Conservation (phyloP, 1,139 yeast genomes). For the Waltiozyma sp. region DNA sequence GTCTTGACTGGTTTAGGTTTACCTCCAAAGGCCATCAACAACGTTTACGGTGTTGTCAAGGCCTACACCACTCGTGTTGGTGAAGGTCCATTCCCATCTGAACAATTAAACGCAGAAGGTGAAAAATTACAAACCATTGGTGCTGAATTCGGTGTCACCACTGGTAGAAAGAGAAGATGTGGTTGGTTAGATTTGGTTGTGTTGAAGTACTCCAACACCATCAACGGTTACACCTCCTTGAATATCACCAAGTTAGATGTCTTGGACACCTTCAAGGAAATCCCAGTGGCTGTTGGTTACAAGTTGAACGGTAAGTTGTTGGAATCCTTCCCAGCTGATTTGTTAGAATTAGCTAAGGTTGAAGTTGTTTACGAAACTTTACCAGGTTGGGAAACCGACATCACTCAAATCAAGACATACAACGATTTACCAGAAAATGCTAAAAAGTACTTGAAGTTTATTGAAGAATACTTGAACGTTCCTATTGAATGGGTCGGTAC, state of each 20-base stretch:
- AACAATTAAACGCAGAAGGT: conserved; percentile 82
- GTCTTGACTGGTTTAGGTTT: conserved; percentile 94
- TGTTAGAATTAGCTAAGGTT: conserved; percentile 67
- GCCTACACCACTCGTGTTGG: conserved; percentile 99
- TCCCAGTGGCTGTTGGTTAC: conserved; percentile 80
- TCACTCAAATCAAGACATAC: conserved; percentile 57
- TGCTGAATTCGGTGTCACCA: conserved; percentile 95
- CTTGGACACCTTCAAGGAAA: conserved; percentile 78
- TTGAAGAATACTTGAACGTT: conserved; percentile 73
- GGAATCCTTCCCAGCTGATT: conserved; percentile 86
- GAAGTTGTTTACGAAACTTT: conserved; percentile 84
- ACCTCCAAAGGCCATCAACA: conserved; percentile 73
- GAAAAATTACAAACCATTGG: conserved; percentile 85
- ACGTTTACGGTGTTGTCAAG: conserved; percentile 91
- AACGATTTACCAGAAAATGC: conserved; percentile 84
- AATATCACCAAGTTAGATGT: conserved; percentile 95
- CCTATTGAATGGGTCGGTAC: conserved; percentile 98
- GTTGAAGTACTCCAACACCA: conserved; percentile 76
- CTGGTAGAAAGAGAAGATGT: conserved; percentile 98
- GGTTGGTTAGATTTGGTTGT: conserved; percentile 99
- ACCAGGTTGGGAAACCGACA: conserved; percentile 91
- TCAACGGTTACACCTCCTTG: conserved; percentile 89
- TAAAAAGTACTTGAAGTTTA: conserved; percentile 66
- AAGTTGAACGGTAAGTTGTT: conserved; percentile 64
- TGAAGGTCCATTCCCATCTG: conserved; percentile 99